Evolutionary conservation across 306 rosid species (phyloP), one percentile per base, ranked within the genome.

Genomic region (Albizia julibrissin): DNA sequence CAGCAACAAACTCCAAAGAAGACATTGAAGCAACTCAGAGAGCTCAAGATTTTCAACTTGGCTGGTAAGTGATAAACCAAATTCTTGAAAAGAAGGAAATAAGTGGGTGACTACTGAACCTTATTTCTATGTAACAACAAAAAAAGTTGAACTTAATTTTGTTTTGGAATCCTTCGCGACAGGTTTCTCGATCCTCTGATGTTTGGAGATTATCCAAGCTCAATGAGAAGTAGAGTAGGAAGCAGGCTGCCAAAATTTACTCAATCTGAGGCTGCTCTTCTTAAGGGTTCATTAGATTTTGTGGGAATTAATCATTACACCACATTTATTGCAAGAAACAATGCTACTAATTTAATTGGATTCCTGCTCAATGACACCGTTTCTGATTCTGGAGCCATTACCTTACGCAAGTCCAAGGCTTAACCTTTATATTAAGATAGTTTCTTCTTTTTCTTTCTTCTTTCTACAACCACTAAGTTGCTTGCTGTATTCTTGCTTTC

Each of bases 261-360:
- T 16, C 54, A 39, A 59, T 64, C 85, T 0, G 92, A 93, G 89
- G 50, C 91, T 21, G 46, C 94, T 80, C 87, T 90, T 72, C 58
- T 96, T 10, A 90, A 91, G 79, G 97, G 97, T 61, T 96, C 99
- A 43, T 50, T 90, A 81, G 98, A 96, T 85, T 96, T 96, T 84
- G 92, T 96, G 11, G 99, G 97, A 69, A 96, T 96, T 49, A 96
- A 96, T 82, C 98, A 96, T 87, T 96, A 93, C 89, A 96, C 98
- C 40, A 92, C 99, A 2, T 92, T 74, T 83, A 91, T 85, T 86
- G 97, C 94, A 26, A 74, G 72, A 27, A 47, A 88, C 67, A 84
- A 87, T 80, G 18, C 80, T 47, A 26, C 85, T 65, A 69, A 76
- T 74, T 0, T 73, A n/a, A 46, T 89, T 21, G 90, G 88, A 26